Base-by-base conservation (phyloP, 495 filamentous ascomycete genomes). In the Hypomontagnella monticulosa region DNA sequence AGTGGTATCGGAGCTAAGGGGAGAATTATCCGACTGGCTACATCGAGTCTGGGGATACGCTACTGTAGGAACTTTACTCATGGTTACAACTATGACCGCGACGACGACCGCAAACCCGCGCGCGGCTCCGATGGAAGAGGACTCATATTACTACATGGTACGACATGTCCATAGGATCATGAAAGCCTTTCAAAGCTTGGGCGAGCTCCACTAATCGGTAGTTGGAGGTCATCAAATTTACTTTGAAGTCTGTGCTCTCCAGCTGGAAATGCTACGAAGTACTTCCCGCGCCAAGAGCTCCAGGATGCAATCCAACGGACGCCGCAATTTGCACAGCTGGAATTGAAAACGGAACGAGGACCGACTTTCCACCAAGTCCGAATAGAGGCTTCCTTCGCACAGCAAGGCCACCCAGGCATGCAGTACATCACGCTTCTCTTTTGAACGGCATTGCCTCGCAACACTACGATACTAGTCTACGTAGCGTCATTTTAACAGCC, bases 251-350 rank as follows among this genome's bases (percentile, higher is more conserved):
- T 27, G 55, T 54, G 33, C 50, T 51, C 49, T 46, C 65, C 38
- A 57, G 63, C 50, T 61, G 63, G 51, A 57, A 67, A 52, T 43
- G 42, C 14, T 60, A n/a, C 36, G 38, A 61, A 27, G 40, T 56
- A 43, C 60, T 27, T 57, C 43, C 66, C 66, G 67, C 66, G 67
- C 67, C 67, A 70, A 70, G 67, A 66, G 54, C 12, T 18, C 57
- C 15, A 61, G 67, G 67, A 57, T 70, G 43, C 57, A 32, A 70
- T 70, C 62, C 67, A 62, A 49, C 52, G 42, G 57, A 52, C 47
- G 48, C 52, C 33, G 57, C 57, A 70, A 70, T 70, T 49, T 58
- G 53, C 57, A 34, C 50, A 46, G 40, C 47, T 69, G 52, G 67
- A 30, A 61, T 40, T 50, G 51, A 57, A 38, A 61, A 50, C 67